Conservation (phyloP, 768 basidiomycete species). For the Tylopilus rubrobrunneus region DNA sequence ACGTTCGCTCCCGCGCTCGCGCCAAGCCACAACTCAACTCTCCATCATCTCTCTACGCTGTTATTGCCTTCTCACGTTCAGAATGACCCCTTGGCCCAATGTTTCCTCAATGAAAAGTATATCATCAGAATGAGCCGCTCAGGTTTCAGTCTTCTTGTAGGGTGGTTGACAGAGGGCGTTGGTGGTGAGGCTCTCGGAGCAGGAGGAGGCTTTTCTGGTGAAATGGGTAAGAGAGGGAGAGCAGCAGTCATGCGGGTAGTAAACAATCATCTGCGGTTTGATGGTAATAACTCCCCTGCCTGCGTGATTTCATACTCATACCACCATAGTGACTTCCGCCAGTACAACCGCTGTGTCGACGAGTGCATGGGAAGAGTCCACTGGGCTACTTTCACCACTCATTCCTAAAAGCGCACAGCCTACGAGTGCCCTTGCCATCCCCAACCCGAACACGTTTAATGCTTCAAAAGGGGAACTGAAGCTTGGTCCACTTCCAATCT, state of each 20-base stretch:
- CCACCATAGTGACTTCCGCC: constrained; percentile 59
- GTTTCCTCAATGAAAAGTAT: constrained; percentile 90
- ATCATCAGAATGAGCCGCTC: constrained; percentile 85
- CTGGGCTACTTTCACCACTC: constrained; percentile 76
- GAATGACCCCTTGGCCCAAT: constrained; percentile 75
- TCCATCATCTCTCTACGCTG: constrained; percentile 78
- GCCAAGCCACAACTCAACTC: constrained; percentile 58
- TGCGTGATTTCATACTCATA: constrained; percentile 16
- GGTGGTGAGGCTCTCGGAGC: constrained; percentile 81
- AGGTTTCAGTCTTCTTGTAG: constrained; percentile 86
- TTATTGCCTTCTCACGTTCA: constrained; percentile 81
- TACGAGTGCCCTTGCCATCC: constrained; percentile 33
- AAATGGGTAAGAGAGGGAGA: constrained; percentile 79
- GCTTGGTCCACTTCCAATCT: constrained; percentile 76
- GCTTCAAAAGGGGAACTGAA: constrained; percentile 72
- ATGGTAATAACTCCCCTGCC: constrained; percentile 49
- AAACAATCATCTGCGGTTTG: constrained; percentile 88
- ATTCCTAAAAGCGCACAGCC: constrained; percentile 59
- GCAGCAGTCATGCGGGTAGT: constrained; percentile 91
- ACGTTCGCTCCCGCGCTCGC: constrained; percentile 67
- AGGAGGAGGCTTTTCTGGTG: constrained; percentile 75
- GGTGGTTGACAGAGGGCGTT: constrained; percentile 93
- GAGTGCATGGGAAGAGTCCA: constrained; percentile 80
- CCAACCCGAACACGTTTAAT: constrained; percentile 74
- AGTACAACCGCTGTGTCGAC: constrained; percentile 60